These are phyloP conservation scores for Lithohypha guttulata DNA, from an alignment of 2,329 filamentous ascomycete genomes.

Conservation along the genomic window DNA sequence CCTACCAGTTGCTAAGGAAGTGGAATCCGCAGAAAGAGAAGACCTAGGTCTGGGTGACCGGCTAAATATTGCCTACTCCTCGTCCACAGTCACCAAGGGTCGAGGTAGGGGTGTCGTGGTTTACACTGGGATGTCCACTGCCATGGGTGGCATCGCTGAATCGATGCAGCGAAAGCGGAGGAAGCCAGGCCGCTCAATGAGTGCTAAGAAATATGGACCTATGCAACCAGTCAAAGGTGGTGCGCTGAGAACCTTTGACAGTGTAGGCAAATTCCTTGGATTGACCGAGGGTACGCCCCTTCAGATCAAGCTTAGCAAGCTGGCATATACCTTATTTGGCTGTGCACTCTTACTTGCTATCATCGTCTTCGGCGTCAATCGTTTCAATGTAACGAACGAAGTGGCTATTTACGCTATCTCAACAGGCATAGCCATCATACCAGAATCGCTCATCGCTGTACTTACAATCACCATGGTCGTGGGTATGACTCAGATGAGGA, in stretches of 20 bases:
- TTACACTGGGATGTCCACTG: constrained; percentile 50
- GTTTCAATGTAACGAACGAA: constrained; percentile 45
- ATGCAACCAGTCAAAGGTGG: constrained; percentile 41
- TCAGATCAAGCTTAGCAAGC: constrained; percentile 73
- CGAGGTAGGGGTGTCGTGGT: constrained; percentile 48
- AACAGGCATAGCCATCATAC: constrained; percentile 52
- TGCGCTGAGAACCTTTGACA: constrained; percentile 38
- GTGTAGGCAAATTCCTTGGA: constrained; percentile 45
- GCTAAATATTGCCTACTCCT: constrained; percentile 51
- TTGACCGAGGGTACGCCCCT: constrained; percentile 66
- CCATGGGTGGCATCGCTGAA: constrained; percentile 50
- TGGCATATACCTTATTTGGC: constrained; percentile 69
- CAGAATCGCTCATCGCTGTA: constrained; percentile 52
- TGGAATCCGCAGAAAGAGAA: constrained; percentile 24
- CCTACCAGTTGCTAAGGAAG: constrained; percentile 46
- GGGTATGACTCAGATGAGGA: constrained; percentile 44
- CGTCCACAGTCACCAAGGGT: constrained; percentile 49
- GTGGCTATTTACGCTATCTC: constrained; percentile 50
- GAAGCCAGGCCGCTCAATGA: constrained; percentile 32
- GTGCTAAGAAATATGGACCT: constrained; percentile 35
- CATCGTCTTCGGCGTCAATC: constrained; percentile 51
- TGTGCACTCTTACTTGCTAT: constrained; percentile 55
- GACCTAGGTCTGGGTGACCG: constrained; percentile 45
- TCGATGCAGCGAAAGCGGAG: constrained; percentile 44
- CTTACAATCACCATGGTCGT: constrained; percentile 52